Evolutionary conservation across 2,329 filamentous ascomycete genomes (phyloP), one percentile per base, ranked within the genome.

Genomic region (Clarireedia homoeocarpa): DNA sequence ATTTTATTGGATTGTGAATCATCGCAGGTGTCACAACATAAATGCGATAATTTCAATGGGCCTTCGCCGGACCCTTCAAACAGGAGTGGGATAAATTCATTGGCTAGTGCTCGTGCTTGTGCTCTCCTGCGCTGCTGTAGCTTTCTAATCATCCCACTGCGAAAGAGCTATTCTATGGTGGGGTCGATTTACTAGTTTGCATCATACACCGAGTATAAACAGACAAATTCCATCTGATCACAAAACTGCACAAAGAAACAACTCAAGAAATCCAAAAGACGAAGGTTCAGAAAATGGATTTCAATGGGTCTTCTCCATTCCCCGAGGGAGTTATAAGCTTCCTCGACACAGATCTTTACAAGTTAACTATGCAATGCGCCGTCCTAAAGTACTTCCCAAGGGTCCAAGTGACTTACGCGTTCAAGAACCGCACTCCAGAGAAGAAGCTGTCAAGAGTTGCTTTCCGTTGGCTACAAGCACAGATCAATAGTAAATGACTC

Each of bases 281-380:
- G n/a, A 44, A 44, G 2, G n/a, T 17, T 17, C 17, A 42, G 15
- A 67, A 81, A 84, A 85, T 86, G 82, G 81, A 82, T 62, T 85
- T 85, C 72, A 83, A 85, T 70, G 82, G 78, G 73, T 80, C 81
- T 34, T 82, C 81, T 55, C 80, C 81, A 56, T 85, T 80, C 60
- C 85, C 87, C 4, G 87, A 89, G 73, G 89, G 88, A 51, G 83
- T 92, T 68, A 88, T 84, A 67, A 92, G 88, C 67, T 86, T 94
- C 68, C 77, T 94, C 54, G 89, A 94, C 68, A 92, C 88, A 15
- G 83, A 86, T 64, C 69, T 99, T 59, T 99, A 70, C 61, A 99
- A 99, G 74, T 74, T 99, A 72, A 99, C 94, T 20, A 99, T 99
- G 94, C 94, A 99, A 85, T 96, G 89, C 70, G 91, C 91, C 59